Evolutionary conservation across 2,329 filamentous ascomycete genomes (phyloP), one percentile per base, ranked within the genome.

Genomic region (Akanthomyces dipterigenus): DNA sequence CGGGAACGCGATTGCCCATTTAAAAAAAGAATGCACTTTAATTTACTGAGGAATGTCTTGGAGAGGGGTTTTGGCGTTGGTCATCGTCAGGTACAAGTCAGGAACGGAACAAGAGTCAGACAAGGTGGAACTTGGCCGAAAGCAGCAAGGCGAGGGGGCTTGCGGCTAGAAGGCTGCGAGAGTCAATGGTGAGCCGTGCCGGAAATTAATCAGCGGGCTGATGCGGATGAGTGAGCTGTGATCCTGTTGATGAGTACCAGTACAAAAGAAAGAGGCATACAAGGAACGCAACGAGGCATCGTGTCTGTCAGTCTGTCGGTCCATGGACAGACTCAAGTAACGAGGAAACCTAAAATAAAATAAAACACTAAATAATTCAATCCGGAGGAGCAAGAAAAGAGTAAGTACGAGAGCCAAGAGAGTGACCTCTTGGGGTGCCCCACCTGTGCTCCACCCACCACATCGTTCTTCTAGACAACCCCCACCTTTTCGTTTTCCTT

Each of bases 11-110:
- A 9, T 55, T 24, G 24, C 20, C 14, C 3, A 9, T 34, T 22
- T 34, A 34, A 43, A 55, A 40, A 43, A 18, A 31, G 22, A 57
- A 58, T 51, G 40, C 57, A 60, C 57, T 60, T 53, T 60, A 60
- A 51, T 54, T 54, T 54, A 24, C 28, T 8, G 38, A 45, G 38
- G 45, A 54, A 51, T 60, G 57, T 60, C 40, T 60, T 40, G 40
- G 57, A 51, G 4, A 34, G 22, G 34, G 12, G 16, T 34, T 20
- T 31, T 18, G n/a, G 16, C 12, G 20, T 22, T 24, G 8, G 40
- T 34, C 49, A 46, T 60, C 40, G 57, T 54, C 57, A 60, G 57
- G 57, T 46, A 60, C 57, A 60, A 46, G 57, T 45, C 57, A 60
- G 49, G 57, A 53, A 60, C 57, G 48, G 49, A 51, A 43, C 36